phyloP scores from a whole-genome alignment of 139 green algal genomes.

The Micractinium sp. region DNA sequence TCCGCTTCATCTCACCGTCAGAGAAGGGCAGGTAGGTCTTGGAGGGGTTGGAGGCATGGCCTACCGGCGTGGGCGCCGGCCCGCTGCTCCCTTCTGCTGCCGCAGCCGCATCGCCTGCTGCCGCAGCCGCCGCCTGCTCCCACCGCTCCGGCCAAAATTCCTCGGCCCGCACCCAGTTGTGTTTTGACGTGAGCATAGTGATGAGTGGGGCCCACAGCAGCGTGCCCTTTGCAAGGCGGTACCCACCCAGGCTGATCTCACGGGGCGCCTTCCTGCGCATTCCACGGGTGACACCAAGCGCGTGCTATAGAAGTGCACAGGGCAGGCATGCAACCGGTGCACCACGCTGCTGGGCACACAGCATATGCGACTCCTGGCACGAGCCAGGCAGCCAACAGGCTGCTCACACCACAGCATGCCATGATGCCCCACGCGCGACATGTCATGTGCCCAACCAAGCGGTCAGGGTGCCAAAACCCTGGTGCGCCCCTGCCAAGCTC shows the following conservation, averaged over 20 bases:
- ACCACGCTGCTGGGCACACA: too few relatives aligned
- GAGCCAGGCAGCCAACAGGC: too few relatives aligned
- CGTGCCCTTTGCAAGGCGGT: background rate
- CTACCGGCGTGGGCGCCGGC: background rate
- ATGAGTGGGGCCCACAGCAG: constrained; percentile 14
- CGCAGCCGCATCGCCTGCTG: background rate
- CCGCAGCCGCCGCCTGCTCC: background rate
- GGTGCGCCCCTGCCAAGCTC: background rate
- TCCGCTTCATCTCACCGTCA: background rate
- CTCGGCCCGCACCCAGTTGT: constrained; percentile 29
- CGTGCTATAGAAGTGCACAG: background rate
- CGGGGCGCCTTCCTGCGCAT: background rate
- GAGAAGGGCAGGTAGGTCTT: constrained; percentile 27
- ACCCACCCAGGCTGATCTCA: background rate
- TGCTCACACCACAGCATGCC: too few relatives aligned
- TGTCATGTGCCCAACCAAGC: too few relatives aligned
- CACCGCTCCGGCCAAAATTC: constrained; percentile 27
- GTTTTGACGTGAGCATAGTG: background rate
- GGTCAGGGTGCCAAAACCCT: too few relatives aligned
- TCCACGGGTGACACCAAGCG: too few relatives aligned
- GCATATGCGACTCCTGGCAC: too few relatives aligned
- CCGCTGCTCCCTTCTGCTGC: too few relatives aligned
- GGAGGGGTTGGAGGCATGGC: background rate
- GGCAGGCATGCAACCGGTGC: too few relatives aligned
- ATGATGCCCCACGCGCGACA: too few relatives aligned